Conservation (phyloP, 306 rosid species). For the Begonia masoniana region DNA sequence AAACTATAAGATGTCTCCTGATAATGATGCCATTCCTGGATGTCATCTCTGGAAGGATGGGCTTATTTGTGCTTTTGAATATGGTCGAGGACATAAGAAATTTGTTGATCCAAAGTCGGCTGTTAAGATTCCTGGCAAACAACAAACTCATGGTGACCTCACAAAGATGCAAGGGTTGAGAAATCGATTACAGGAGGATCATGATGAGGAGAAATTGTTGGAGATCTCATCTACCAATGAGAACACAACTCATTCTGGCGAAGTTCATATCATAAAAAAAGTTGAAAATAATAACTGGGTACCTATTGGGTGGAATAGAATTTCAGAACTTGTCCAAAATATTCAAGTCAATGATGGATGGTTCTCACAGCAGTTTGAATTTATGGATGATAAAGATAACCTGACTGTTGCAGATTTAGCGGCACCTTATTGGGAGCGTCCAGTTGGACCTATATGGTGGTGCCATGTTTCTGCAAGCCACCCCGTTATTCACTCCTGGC, state of each 20-base stretch:
- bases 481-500: conserved; percentile 13
- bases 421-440: conserved; percentile 12
- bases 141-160: conserved; percentile 3
- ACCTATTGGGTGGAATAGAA: conserved; percentile 50
- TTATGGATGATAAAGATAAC: conserved; percentile 25
- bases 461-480: conserved; percentile 19
- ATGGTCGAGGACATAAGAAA: conserved; percentile 18
- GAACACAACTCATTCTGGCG: too few species aligned
- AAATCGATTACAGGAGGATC: conserved; percentile 3
- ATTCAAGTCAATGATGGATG: conserved; percentile 23
- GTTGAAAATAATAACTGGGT: conserved; percentile 31
- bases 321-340: conserved; percentile 38
- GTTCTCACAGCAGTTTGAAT: conserved; percentile 14
- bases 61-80: conserved; percentile 54
- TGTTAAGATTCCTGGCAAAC: neutral
- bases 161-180: conserved; percentile 15
- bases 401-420: conserved; percentile 26
- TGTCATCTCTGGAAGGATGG: conserved; percentile 49
- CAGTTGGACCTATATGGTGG: conserved; percentile 24
- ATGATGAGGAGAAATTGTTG: conserved; percentile 8
- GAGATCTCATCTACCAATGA: neutral
- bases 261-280: too few species aligned
- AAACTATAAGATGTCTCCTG: neutral
- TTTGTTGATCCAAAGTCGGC: neutral
- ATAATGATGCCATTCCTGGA: conserved; percentile 7